Percentiles rank a stretch among this genome's conserved stretches.
Evolutionary conservation across 2,329 filamentous ascomycete species (phyloP).

Genomic region (Pseudocercospora crystallina): DNA sequence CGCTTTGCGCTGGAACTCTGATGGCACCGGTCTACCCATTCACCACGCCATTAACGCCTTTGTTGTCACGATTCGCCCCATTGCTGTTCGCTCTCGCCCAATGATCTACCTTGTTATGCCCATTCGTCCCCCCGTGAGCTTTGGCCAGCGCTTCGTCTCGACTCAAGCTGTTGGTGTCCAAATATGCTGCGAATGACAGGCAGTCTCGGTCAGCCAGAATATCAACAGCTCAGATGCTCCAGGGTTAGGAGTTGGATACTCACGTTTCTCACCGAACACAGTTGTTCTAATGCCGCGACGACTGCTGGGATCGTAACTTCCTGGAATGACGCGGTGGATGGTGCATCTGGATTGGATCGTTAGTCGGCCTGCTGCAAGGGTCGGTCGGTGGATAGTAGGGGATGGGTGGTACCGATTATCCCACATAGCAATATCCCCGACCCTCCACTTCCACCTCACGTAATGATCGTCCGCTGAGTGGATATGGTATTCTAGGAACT

Average conservation of each 20-base stretch:
- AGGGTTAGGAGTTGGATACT: neutral
- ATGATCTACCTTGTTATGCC: no score
- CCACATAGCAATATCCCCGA: neutral
- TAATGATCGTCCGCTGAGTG: conserved; percentile 1
- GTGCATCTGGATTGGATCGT: neutral
- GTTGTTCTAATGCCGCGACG: neutral
- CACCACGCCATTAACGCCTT: no score
- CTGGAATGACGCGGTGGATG: neutral
- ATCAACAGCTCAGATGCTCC: neutral
- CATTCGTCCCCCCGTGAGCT: no score
- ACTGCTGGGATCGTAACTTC: neutral
- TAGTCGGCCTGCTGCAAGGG: no score
- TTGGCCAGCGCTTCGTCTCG: neutral
- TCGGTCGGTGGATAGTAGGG: no score
- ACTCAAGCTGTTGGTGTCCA: neutral
- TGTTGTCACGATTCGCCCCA: no score
- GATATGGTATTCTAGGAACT: neutral
- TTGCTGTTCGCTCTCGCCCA: no score
- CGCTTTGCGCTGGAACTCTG: no score
- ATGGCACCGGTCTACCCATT: no score
- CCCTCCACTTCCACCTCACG: neutral
- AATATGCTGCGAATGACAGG: neutral
- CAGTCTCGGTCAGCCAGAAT: no score
- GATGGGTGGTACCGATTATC: no score
- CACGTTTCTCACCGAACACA: conserved; percentile 1